These are phyloP conservation scores for Polyplosphaeria fusca DNA, from an alignment of 495 filamentous ascomycete genomes.

Conservation along the genomic window DNA sequence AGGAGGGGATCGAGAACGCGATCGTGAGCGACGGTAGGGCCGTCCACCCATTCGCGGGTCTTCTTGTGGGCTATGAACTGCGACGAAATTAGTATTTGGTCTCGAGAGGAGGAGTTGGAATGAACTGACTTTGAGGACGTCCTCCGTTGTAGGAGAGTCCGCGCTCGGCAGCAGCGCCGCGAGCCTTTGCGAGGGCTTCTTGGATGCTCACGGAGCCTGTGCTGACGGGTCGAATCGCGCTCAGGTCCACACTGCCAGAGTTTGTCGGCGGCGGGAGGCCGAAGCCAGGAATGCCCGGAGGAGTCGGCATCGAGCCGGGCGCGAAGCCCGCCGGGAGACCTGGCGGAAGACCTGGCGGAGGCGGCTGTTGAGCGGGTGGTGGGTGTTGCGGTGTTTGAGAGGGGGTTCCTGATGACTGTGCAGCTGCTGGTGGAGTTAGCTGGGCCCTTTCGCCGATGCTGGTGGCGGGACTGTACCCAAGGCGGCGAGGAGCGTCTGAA, in stretches of 20 bases:
- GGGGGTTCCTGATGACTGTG: slow-evolving; percentile 45
- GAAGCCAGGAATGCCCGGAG: slow-evolving; percentile 45
- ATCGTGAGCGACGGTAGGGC: slow-evolving; percentile 57
- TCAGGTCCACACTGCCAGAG: slow-evolving; percentile 70
- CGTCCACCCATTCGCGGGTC: slow-evolving; percentile 47
- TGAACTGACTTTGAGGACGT: slow-evolving; percentile 11
- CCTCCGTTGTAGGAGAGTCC: slow-evolving; percentile 50
- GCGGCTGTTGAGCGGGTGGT: slow-evolving; percentile 6
- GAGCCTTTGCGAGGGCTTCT: slow-evolving; percentile 71
- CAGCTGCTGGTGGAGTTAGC: slow-evolving; percentile 36
- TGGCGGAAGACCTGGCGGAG: slow-evolving; percentile 34
- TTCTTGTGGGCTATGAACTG: no score
- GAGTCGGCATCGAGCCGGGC: slow-evolving; percentile 43
- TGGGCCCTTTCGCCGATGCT: neutral
- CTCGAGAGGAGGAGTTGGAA: neutral
- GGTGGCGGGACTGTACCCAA: slow-evolving; percentile 10
- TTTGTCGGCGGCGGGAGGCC: slow-evolving; percentile 63
- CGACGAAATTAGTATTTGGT: neutral
- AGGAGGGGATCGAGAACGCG: slow-evolving; percentile 66
- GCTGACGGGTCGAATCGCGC: slow-evolving; percentile 66
- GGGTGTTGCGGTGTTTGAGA: slow-evolving; percentile 23
- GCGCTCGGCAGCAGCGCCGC: slow-evolving; percentile 67
- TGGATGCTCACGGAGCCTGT: slow-evolving; percentile 70
- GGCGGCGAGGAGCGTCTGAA: slow-evolving; percentile 26
- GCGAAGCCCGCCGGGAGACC: slow-evolving; percentile 37